A percentile compares a stretch with the other conserved stretches of the same genome.
phyloP scores from a whole-genome alignment of 164 flowering plant genomes.

The Houttuynia cordata region DNA sequence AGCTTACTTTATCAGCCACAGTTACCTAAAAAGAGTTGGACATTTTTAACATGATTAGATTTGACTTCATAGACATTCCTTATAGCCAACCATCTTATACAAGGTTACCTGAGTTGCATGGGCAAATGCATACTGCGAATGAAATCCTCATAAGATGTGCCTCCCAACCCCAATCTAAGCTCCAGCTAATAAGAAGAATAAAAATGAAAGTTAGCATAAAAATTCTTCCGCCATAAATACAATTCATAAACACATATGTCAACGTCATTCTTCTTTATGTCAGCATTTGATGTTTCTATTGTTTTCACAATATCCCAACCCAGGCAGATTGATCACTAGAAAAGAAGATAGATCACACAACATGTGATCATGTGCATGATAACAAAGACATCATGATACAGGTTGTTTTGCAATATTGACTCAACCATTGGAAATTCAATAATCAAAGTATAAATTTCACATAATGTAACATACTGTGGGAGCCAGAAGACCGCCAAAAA shows the following conservation, averaged over 20 bases:
- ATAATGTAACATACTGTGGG: slow-evolving; percentile 57
- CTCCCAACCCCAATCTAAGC: slow-evolving; percentile 89
- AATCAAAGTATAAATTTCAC: no score
- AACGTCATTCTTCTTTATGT: background rate
- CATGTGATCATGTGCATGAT: no score
- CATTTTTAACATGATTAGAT: background rate
- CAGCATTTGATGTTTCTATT: background rate
- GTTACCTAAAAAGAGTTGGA: background rate
- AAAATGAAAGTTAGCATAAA: slow-evolving; percentile 1
- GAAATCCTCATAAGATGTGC: slow-evolving; percentile 90
- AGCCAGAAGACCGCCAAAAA: slow-evolving; percentile 94
- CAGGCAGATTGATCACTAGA: background rate
- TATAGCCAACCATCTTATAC: background rate
- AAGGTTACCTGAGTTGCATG: slow-evolving; percentile 73
- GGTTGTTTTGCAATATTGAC: no score
- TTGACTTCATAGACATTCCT: background rate
- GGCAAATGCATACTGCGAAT: slow-evolving; percentile 82
- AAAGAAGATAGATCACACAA: no score
- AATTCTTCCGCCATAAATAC: background rate
- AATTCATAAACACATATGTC: background rate
- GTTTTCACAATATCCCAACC: background rate
- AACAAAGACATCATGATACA: no score
- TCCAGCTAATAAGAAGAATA: slow-evolving; percentile 40
- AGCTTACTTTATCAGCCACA: background rate
- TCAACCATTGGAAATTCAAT: no score